Evolutionary conservation across 2,329 filamentous ascomycete species (phyloP).

Genomic region (Fusarium lateritium): DNA sequence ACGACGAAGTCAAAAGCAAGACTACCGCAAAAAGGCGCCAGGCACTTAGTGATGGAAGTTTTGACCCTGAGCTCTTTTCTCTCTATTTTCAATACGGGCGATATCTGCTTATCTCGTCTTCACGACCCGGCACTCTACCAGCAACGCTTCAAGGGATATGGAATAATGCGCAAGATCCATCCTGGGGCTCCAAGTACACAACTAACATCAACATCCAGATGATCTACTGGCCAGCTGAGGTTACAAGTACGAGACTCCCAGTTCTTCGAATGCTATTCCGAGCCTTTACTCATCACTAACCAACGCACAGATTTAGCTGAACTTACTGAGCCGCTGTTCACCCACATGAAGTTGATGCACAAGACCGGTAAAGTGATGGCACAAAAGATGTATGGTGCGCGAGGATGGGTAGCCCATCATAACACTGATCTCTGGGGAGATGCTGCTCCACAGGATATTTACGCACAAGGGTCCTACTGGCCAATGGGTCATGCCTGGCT

Average conservation of each 20-base stretch:
- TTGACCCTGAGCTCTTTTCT: conserved; percentile 7
- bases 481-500: conserved; percentile 8
- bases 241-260: background rate
- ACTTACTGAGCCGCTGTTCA: background rate
- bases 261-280: too few relatives aligned
- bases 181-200: conserved; percentile 6
- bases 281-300: background rate
- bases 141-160: conserved; percentile 12
- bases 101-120: conserved; percentile 4
- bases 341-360: conserved; percentile 1
- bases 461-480: conserved; percentile 7
- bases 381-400: conserved; percentile 6
- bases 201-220: conserved; percentile 14
- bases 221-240: conserved; percentile 8
- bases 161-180: background rate
- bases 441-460: conserved; percentile 7
- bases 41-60: background rate
- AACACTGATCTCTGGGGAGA: conserved; percentile 15
- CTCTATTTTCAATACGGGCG: conserved; percentile 3
- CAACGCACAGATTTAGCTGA: background rate
- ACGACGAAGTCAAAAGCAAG: background rate
- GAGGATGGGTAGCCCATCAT: conserved; percentile 7
- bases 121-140: background rate
- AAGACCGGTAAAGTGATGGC: conserved; percentile 1
- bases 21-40: conserved; percentile 5